These are phyloP conservation scores for Parascedosporium putredinis DNA, from an alignment of 2,329 filamentous ascomycete genomes.

Conservation along the genomic window DNA sequence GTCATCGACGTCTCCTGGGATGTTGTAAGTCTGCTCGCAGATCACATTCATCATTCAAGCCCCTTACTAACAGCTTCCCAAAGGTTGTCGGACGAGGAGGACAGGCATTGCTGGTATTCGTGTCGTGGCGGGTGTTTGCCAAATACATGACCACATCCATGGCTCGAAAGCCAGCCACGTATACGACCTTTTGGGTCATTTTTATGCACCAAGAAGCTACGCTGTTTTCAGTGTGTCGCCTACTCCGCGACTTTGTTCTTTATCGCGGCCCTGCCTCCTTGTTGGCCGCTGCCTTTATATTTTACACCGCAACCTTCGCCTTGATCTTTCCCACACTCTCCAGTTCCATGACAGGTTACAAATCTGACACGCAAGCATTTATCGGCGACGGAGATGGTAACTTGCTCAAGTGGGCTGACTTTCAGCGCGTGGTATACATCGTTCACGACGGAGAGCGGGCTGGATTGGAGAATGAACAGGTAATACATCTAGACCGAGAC, in stretches of 20 bases:
- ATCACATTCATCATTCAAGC: background rate
- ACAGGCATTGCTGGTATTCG: conserved; percentile 16
- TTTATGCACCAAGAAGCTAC: conserved; percentile 16
- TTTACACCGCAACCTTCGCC: conserved; percentile 16
- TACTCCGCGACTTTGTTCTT: conserved; percentile 13
- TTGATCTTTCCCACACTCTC: conserved; percentile 19
- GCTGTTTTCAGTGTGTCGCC: conserved; percentile 12
- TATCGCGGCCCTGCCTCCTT: conserved; percentile 14
- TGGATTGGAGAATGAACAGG: conserved; percentile 11
- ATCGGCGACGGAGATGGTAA: conserved; percentile 12
- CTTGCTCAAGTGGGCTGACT: conserved; percentile 12
- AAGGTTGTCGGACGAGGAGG: conserved; percentile 19
- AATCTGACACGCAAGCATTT: conserved; percentile 14
- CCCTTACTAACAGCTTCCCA: background rate
- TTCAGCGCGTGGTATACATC: conserved; percentile 13
- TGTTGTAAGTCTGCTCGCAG: conserved; percentile 13
- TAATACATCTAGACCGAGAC: conserved; percentile 6
- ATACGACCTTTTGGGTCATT: conserved; percentile 16
- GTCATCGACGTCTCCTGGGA: conserved; percentile 19
- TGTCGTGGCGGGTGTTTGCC: conserved; percentile 19
- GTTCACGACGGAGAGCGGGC: conserved; percentile 17
- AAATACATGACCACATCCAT: conserved; percentile 18
- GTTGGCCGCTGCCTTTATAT: conserved; percentile 15
- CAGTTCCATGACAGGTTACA: conserved; percentile 20
- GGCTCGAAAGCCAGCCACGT: conserved; percentile 16